Conservation (phyloP, 192 early-diverging fungal species). For the Mortierella claussenii region DNA sequence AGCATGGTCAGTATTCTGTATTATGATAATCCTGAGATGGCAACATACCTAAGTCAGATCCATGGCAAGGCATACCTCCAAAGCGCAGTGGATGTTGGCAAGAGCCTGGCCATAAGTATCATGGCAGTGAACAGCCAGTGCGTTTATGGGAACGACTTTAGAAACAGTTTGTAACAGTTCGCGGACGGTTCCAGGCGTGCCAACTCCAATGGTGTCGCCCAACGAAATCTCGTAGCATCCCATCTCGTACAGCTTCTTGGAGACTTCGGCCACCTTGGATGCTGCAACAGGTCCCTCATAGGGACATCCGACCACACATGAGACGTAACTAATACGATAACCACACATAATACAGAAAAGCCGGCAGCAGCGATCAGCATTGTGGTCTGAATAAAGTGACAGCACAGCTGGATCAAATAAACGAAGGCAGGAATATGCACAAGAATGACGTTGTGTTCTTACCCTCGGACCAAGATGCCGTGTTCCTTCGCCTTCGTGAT, state of each 20-base stretch:
- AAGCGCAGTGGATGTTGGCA: slow-evolving; percentile 87
- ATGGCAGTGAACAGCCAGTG: slow-evolving; percentile 93
- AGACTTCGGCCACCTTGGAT: slow-evolving; percentile 73
- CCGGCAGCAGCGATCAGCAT: background rate
- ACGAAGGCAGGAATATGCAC: background rate
- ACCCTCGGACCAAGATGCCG: slow-evolving; percentile 80
- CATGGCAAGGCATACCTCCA: slow-evolving; percentile 73
- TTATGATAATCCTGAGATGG: too few relatives aligned
- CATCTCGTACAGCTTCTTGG: slow-evolving; percentile 80
- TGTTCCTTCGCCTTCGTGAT: slow-evolving; percentile 69
- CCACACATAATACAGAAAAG: too few relatives aligned
- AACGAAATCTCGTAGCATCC: slow-evolving; percentile 98
- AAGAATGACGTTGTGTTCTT: slow-evolving; percentile 9
- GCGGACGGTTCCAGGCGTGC: slow-evolving; percentile 65
- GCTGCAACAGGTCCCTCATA: slow-evolving; percentile 87
- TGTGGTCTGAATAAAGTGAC: slow-evolving; percentile 12
- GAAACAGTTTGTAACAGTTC: slow-evolving; percentile 78
- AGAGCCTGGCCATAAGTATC: slow-evolving; percentile 98
- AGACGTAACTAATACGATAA: slow-evolving; percentile 91
- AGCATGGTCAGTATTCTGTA: too few relatives aligned
- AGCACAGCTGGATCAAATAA: background rate
- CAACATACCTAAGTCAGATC: too few relatives aligned
- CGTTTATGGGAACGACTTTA: slow-evolving; percentile 75
- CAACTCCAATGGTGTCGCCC: slow-evolving; percentile 97
- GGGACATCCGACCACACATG: slow-evolving; percentile 92